A percentile compares a stretch with the other conserved stretches of the same genome.
phyloP scores from a whole-genome alignment of 805 yeast species.

The Jamesozyma gamospora region DNA sequence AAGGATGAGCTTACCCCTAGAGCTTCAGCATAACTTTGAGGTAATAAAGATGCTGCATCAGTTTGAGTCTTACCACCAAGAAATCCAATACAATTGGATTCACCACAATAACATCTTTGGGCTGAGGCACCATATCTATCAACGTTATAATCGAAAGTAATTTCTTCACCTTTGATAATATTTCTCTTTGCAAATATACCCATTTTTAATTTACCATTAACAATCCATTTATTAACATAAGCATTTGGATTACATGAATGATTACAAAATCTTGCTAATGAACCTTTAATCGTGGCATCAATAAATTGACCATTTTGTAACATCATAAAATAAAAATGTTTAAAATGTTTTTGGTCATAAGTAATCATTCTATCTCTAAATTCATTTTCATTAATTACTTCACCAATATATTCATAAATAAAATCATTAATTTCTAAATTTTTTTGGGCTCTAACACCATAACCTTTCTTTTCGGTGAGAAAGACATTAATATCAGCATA shows the following conservation, averaged over 20 bases:
- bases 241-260: conserved; percentile 95
- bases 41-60: conserved; percentile 74
- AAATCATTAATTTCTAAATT: conserved; percentile 55
- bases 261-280: conserved; percentile 83
- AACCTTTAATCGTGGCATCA: conserved; percentile 87
- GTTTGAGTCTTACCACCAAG: conserved; percentile 97
- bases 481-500: conserved; percentile 76
- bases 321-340: conserved; percentile 94
- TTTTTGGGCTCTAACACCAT: conserved; percentile 68
- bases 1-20: conserved; percentile 60
- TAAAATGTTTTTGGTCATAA: conserved; percentile 58
- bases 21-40: conserved; percentile 77
- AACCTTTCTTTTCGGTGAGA: conserved; percentile 77
- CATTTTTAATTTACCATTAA: conserved; percentile 81
- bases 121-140: conserved; percentile 93
- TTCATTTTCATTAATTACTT: conserved; percentile 72
- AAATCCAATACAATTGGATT: conserved; percentile 81
- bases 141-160: conserved; percentile 76
- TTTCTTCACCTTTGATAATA: conserved; percentile 72
- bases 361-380: conserved; percentile 65
- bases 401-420: conserved; percentile 89
- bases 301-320: conserved; percentile 84
- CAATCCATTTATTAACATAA: conserved; percentile 95
- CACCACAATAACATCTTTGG: conserved; percentile 92
- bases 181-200: conserved; percentile 83